Evolutionary conservation across 352 stramenopile species (phyloP), one percentile per base, ranked within the genome.

Genomic region (Phytophthora hybrid): DNA sequence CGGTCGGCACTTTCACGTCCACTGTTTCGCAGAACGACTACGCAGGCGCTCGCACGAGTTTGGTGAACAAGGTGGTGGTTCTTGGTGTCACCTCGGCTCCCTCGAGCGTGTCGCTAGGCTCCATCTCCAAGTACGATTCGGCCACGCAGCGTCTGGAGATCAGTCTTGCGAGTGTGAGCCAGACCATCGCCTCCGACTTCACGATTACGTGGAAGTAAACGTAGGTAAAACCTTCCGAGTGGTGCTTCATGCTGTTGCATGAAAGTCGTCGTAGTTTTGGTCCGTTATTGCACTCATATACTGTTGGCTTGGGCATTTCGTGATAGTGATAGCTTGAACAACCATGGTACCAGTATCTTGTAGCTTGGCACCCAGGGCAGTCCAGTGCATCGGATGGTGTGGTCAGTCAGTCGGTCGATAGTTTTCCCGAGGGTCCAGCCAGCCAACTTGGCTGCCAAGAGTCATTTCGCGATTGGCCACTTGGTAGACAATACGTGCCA

Each of bases 11-110:
- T 1, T 74, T 81, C 52, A 70, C 21, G 11, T 69, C 63, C 21
- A 79, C 41, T 3, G 63, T 79, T 7, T 14, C 44, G 19, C 68
- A 70, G 60, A 81, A 77, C 47, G 46, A 77, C 47, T 74, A 77
- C 37, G 14, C 58, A 0, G 63, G 11, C 39, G 64, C 71, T 19
- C 56, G 53, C 16, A 53, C 69, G n/a, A 70, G 31, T 47, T 47
- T 74, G 23, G 62, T 80, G 41, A 79, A 77, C 51, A 83, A 81
- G 31, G 37, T 81, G 9, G 71, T 77, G 44, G 66, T 83, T 19
- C 61, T 83, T 5, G 77, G 77, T 16, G 74, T 80, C 41, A 61
- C 55, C 23, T 67, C 59, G 41, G 56, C 59, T 31, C 68, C 76
- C 5, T 71, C 69, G 13, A 73, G 51, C 29, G 70, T 83, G 21